Conservation (phyloP, 2,329 filamentous ascomycete species). For the Penicillium polonicum region DNA sequence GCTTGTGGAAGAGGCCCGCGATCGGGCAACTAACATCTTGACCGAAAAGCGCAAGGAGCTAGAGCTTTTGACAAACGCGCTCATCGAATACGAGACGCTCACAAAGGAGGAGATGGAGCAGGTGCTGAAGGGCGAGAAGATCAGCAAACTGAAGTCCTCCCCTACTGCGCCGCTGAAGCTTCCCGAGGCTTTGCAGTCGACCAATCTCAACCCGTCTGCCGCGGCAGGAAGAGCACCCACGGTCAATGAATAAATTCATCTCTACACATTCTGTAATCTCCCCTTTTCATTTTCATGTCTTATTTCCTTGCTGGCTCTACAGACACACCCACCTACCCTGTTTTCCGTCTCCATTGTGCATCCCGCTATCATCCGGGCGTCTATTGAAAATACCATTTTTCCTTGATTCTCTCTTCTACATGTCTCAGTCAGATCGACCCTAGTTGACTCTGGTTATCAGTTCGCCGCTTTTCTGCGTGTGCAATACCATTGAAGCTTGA, state of each 20-base stretch:
- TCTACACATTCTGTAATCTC: background rate
- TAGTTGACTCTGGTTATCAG: background rate
- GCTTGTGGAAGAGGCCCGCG: slow-evolving; percentile 76
- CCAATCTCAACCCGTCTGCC: slow-evolving; percentile 28
- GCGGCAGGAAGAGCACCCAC: slow-evolving; percentile 23
- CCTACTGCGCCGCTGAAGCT: slow-evolving; percentile 61
- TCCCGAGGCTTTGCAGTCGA: slow-evolving; percentile 52
- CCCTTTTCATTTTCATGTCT: slow-evolving; percentile 5
- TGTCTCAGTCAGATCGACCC: background rate
- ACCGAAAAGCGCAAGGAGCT: slow-evolving; percentile 76
- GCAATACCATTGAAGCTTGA: background rate
- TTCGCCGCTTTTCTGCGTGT: background rate
- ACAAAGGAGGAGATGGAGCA: slow-evolving; percentile 85
- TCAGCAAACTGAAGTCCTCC: slow-evolving; percentile 64
- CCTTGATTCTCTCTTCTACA: slow-evolving; percentile 5
- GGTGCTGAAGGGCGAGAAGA: slow-evolving; percentile 81
- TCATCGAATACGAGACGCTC: slow-evolving; percentile 92
- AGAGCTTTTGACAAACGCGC: slow-evolving; percentile 80
- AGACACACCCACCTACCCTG: background rate
- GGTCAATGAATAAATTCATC: slow-evolving; percentile 23
- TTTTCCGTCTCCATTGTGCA: slow-evolving; percentile 16
- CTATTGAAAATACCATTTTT: slow-evolving; percentile 25
- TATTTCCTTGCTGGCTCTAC: slow-evolving; percentile 7
- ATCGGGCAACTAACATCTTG: slow-evolving; percentile 70
- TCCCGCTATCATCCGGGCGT: slow-evolving; percentile 25